Conservation (phyloP, 2,329 filamentous ascomycete genomes). For the Alternaria angustiovoidea region DNA sequence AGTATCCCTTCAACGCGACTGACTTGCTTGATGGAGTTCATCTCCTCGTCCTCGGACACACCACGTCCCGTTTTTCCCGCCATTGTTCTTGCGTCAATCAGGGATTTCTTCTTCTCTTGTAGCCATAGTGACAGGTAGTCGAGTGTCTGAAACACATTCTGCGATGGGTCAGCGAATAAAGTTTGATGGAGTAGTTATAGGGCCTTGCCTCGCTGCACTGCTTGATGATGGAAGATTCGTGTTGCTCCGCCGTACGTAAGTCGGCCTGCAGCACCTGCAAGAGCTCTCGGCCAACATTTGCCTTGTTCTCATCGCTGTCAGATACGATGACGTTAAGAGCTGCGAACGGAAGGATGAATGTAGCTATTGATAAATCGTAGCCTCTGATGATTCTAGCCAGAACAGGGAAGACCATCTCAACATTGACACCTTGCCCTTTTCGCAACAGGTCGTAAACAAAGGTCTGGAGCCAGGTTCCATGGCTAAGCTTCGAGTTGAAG, state of each 20-base stretch:
- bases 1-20: constrained; percentile 77
- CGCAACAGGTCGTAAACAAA: constrained; percentile 85
- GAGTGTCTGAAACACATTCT: constrained; percentile 88
- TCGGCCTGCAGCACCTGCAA: constrained; percentile 74
- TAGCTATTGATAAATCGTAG: constrained; percentile 84
- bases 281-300: constrained; percentile 76
- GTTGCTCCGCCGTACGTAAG: constrained; percentile 61
- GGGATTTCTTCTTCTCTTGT: constrained; percentile 72
- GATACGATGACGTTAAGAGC: constrained; percentile 84
- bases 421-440: constrained; percentile 76
- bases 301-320: constrained; percentile 69
- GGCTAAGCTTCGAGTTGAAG: constrained; percentile 72
- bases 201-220: constrained; percentile 81
- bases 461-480: constrained; percentile 81
- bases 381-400: constrained; percentile 83
- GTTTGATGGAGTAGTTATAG: not conserved
- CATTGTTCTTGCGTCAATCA: constrained; percentile 51
- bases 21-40: constrained; percentile 62
- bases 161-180: constrained; percentile 30
- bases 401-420: constrained; percentile 79
- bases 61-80: constrained; percentile 56
- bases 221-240: constrained; percentile 77
- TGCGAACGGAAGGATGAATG: constrained; percentile 88
- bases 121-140: constrained; percentile 94
- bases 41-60: constrained; percentile 59